phyloP scores from a whole-genome alignment of 2,329 filamentous ascomycete genomes.

The Curvularia spicifera region DNA sequence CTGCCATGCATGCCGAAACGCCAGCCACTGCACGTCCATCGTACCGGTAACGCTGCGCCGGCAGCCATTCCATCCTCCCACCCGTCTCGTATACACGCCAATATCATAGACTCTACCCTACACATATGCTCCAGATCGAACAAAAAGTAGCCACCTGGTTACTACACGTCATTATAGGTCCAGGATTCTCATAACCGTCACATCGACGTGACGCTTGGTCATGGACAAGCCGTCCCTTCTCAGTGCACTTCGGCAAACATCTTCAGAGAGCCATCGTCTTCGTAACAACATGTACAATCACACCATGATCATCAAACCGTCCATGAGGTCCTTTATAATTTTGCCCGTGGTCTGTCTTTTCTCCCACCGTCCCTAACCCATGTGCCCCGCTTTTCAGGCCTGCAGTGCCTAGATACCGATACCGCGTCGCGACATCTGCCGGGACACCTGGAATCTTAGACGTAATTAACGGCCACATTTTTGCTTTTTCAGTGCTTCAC shows the following conservation, averaged over 20 bases:
- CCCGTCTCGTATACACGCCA: neutral
- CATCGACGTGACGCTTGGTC: neutral
- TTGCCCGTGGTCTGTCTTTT: neutral
- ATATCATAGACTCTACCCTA: neutral
- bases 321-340: neutral
- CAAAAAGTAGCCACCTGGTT: neutral
- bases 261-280: neutral
- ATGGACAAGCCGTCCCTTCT: neutral
- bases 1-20: slow-evolving; percentile 7
- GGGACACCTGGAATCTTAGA: neutral
- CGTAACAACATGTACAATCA: neutral
- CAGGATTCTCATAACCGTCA: neutral
- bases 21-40: neutral
- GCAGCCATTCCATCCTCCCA: neutral
- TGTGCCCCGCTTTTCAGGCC: neutral
- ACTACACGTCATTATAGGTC: neutral
- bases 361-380: neutral
- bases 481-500: slow-evolving; percentile 4
- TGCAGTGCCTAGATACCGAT: neutral
- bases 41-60: neutral
- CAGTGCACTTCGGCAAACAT: neutral
- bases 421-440: neutral
- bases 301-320: neutral
- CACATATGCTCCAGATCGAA: no score
- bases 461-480: neutral